Evolutionary conservation across 1,284 basidiomycete species (phyloP), one percentile per base, ranked within the genome.

Genomic region (Ustilago trichophora): DNA sequence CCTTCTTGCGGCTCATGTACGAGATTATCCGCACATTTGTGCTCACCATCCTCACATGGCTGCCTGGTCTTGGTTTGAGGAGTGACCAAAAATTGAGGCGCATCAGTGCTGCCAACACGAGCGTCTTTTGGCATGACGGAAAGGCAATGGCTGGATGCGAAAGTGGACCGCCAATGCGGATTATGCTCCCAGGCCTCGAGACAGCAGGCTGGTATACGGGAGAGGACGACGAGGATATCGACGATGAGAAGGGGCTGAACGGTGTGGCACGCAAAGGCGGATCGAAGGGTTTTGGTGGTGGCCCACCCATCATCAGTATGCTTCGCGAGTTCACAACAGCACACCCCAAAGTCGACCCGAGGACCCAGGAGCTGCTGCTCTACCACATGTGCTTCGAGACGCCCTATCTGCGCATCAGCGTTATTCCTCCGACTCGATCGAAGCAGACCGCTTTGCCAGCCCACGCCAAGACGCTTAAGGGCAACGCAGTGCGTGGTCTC

Each of bases 141-240:
- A 77, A 83, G n/a, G 78, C 84, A 7, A 69, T 85, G 47, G 85
- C 84, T 6, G 82, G 83, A 1, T 85, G 85, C 70, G 85, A 85
- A 68, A 82, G 80, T 42, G 84, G 84, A 4, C 84, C 84, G 10
- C 82, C 83, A 21, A 76, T 84, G 36, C 78, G 82, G 52, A 82
- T 85, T 24, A 74, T 82, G 19, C 69, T 85, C 9, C 85, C 85
- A 2, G 82, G 80, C 12, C 74, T 85, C 24, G 82, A 84, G 49
- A 85, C 84, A 2, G 82, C 83, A 0, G 83, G 76, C 1, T 85
- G 83, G 83, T 79, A 76, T 49, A 53, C 71, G 7, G 77, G 81
- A 16, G 49, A 75, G 51, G 80, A 70, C 11, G 72, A 72, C 12
- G 53, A 56, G 16, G 38, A 49, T 13, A 42, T 58, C 3, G 12